Base-by-base conservation (phyloP, 371 early-diverging fungal species). In the Rhizopus arrhizus region DNA sequence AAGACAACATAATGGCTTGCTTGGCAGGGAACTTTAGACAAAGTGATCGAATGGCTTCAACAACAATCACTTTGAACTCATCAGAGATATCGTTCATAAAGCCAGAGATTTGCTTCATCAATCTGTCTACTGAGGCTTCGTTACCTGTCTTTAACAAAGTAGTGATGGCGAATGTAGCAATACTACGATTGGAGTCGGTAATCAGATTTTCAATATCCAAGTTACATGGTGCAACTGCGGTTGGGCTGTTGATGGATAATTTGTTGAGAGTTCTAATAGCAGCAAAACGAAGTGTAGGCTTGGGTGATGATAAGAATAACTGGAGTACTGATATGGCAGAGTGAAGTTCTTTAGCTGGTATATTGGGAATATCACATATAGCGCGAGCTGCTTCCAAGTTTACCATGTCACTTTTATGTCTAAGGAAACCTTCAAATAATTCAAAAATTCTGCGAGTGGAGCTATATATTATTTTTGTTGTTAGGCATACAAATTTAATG, bases 141-240 rank as follows among this genome's bases (percentile, higher is more conserved):
- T 94, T 99, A 32, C 99, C 99, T 7, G 98, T 98, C 89, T 99
- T 98, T 33, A 99, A 81, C 59, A 99, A 75, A 9, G 98, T 98
- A 3, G 98, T 98, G 75, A 99, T 98, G 33, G 99, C 99, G 78
- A 98, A 96, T 0, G 98, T 98, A 28, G 99, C 97, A 59, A 99
- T 92, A 61, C 95, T 93, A 64, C 98, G 90, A 84, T 97, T 98
- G 53, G 88, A 80, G 75, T 98, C 98, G 11, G 95, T 93, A 65
- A 99, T 95, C 61, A 97, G 79, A 65, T 90, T 91, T 74, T 99
- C 99, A 88, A 99, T 95, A 77, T 97, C 98, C 62, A 97, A 72
- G 72, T 98, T 99, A 83, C 97, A 96, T 4, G 91, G 91, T 32
- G 89, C 84, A 13, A 98, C 97, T 5, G 94, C 93, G 35, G 86